Percentiles rank a stretch among this genome's conserved stretches.
These are phyloP conservation scores for Microsporum audouinii DNA, from an alignment of 2,329 filamentous ascomycete species.

Conservation along the genomic window DNA sequence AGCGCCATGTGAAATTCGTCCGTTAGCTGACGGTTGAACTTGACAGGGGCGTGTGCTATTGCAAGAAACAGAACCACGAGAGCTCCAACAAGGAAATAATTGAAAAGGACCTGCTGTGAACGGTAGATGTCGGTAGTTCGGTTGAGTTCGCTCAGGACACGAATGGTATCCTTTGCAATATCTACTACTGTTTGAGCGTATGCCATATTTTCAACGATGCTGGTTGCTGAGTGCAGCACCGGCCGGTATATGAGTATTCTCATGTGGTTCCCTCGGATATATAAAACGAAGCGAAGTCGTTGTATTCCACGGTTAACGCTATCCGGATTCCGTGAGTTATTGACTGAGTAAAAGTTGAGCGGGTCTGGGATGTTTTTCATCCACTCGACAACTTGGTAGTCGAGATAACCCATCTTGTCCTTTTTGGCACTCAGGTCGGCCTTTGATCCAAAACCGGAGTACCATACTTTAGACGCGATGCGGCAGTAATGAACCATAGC, in stretches of 20 bases:
- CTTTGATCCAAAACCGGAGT: conserved; percentile 60
- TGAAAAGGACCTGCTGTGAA: conserved; percentile 53
- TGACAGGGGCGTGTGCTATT: conserved; percentile 50
- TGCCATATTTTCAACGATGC: conserved; percentile 62
- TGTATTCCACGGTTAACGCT: conserved; percentile 54
- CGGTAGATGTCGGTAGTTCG: conserved; percentile 53
- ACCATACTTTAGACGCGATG: conserved; percentile 79
- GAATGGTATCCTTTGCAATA: conserved; percentile 54
- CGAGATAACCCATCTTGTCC: conserved; percentile 67
- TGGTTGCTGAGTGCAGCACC: conserved; percentile 70
- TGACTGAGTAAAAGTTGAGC: conserved; percentile 50
- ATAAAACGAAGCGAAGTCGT: conserved; percentile 70
- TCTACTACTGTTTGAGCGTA: conserved; percentile 60
- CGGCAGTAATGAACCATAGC: conserved; percentile 78
- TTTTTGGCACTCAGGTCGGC: conserved; percentile 54
- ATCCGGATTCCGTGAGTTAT: conserved; percentile 37
- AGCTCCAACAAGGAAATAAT: conserved; percentile 55
- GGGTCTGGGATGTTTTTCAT: conserved; percentile 60
- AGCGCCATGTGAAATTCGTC: conserved; percentile 58
- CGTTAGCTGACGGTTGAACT: conserved; percentile 49
- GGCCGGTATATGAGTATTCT: conserved; percentile 81
- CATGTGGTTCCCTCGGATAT: conserved; percentile 79
- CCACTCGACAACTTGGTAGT: conserved; percentile 78
- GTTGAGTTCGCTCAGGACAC: conserved; percentile 49
- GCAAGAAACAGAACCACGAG: conserved; percentile 54